Conservation (phyloP, 148 eudicot species). For the Vaccinium myrtillus region DNA sequence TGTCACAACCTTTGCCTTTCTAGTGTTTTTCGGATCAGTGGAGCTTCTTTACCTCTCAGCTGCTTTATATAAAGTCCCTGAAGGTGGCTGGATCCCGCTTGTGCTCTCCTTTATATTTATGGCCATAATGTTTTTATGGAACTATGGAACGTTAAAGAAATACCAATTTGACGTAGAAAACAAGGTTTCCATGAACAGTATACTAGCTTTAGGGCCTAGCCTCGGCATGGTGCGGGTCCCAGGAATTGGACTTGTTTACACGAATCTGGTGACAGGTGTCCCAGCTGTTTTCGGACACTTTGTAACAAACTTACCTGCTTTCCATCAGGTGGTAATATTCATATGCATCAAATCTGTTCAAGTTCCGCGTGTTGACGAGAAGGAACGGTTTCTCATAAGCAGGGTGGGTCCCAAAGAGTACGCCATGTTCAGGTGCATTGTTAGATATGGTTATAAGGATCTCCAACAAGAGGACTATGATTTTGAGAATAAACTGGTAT, state of each 20-base stretch:
- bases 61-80: conserved; percentile 52
- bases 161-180: conserved; percentile 62
- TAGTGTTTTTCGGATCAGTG: conserved; percentile 51
- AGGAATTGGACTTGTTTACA: conserved; percentile 60
- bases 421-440: conserved; percentile 54
- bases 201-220: conserved; percentile 23
- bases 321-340: conserved; percentile 58
- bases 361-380: conserved; percentile 41
- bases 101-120: conserved; percentile 47
- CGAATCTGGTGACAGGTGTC: conserved; percentile 54
- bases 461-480: conserved; percentile 55
- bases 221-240: conserved; percentile 72
- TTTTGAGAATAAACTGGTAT: conserved; percentile 45
- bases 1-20: conserved; percentile 32
- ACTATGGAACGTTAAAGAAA: conserved; percentile 59
- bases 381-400: conserved; percentile 46
- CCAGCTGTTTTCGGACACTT: conserved; percentile 68
- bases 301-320: conserved; percentile 68
- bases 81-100: conserved; percentile 69
- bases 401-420: conserved; percentile 53
- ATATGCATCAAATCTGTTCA: conserved; percentile 58
- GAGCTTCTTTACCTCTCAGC: conserved; percentile 66
- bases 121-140: conserved; percentile 55
- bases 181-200: conserved; percentile 55
- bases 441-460: conserved; percentile 63